Base-by-base conservation (phyloP, 2,329 filamentous ascomycete species). In the Ambrosiella cleistominuta region DNA sequence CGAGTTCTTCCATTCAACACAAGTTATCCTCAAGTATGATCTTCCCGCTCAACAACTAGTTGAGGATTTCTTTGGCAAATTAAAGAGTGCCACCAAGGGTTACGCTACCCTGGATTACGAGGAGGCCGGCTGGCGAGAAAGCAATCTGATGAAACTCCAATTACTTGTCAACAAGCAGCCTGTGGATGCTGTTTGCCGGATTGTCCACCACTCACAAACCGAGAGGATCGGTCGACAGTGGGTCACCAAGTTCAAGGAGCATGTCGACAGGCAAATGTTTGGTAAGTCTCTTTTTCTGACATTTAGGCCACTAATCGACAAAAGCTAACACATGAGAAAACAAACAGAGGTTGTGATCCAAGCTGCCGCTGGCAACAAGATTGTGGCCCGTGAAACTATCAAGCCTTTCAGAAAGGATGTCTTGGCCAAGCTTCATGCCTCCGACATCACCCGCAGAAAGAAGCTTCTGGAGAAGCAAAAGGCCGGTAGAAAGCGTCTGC, bases 401-500 rank as follows among this genome's bases (percentile, higher is more conserved):
- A 97, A 97, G 73, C 88, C 93, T 0, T 98, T 95, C 70, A 78
- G 93, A 52, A 98, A 98, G 70, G 93, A 98, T 65, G 93, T 98
- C 2, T 72, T 95, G 59, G 84, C 85, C 7, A 97, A 97, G 71
- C 74, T 98, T 58, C 94, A 98, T 67, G 93, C 93, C 0, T 86
- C 85, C 62, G 93, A 98, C 71, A 80, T 95, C 13, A 81, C 82
- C 2, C 75, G 93, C 60, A 79, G 90, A 42, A 79, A 82, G 66
- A 98, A 98, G 70, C 70, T 98, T 63, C 71, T 98, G 9, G 91
- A 97, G 72, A 95, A 91, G 75, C 93, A 98, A 70, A 98, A 98
- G 72, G 90, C 90, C 63, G 93, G 93, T 0, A 78, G 89, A 58
- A 96, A 95, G 79, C 86, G 85, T 70, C 71, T 98, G 60, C 81